A percentile compares a stretch with the other conserved stretches of the same genome.
These are phyloP conservation scores for Yamadazyma trypodendri DNA, from an alignment of 1,139 yeast genomes.

Conservation along the genomic window DNA sequence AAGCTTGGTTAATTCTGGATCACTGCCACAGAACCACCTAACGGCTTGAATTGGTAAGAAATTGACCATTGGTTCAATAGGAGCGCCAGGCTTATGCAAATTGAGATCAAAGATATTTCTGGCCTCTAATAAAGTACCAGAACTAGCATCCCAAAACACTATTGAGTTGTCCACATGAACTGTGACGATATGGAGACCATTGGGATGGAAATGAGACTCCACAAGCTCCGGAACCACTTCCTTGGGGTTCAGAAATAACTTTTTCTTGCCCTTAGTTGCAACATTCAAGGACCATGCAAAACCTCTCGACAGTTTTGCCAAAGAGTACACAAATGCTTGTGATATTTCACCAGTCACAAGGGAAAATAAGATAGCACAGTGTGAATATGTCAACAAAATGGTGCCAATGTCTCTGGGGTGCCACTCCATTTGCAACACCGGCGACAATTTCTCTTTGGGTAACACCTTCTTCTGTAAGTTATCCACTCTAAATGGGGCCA, in stretches of 20 bases:
- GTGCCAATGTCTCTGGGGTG: conserved; percentile 91
- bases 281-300: conserved; percentile 30
- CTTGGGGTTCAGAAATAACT: conserved; percentile 40
- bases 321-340: conserved; percentile 54
- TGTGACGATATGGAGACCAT: conserved; percentile 81
- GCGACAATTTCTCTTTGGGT: conserved; percentile 50
- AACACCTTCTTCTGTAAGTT: conserved; percentile 65
- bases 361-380: conserved; percentile 69
- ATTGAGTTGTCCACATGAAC: conserved; percentile 79
- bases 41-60: conserved; percentile 40
- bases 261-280: conserved; percentile 45
- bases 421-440: conserved; percentile 67
- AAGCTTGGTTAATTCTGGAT: conserved; percentile 78
- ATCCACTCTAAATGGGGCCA: conserved; percentile 67
- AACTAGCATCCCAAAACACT: conserved; percentile 89
- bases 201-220: conserved; percentile 85
- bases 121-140: conserved; percentile 72
- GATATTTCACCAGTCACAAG: conserved; percentile 59
- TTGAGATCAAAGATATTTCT: conserved; percentile 67
- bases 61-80: conserved; percentile 16
- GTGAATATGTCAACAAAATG: conserved; percentile 68
- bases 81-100: conserved; percentile 53
- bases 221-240: conserved; percentile 50
- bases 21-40: conserved; percentile 74
- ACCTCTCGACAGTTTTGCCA: conserved; percentile 37